phyloP scores from a whole-genome alignment of 2,329 filamentous ascomycete genomes.

The Cyphellophora attinorum region DNA sequence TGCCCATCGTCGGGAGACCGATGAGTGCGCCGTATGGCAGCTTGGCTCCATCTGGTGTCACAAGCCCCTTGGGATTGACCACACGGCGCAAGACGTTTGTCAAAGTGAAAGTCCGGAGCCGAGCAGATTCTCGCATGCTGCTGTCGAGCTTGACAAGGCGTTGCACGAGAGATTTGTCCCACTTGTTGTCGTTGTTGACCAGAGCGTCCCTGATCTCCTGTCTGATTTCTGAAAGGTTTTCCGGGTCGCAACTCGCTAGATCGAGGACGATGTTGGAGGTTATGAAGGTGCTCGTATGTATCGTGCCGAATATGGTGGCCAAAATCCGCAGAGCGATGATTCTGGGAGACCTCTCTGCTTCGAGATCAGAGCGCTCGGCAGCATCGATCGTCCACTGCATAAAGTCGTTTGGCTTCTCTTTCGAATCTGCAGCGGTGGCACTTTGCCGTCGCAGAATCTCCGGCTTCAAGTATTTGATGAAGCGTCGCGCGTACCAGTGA shows the following conservation, averaged over 20 bases:
- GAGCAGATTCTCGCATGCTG: conserved; percentile 33
- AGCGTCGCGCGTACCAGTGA: conserved; percentile 37
- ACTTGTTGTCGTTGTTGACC: conserved; percentile 18
- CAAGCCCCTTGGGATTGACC: conserved; percentile 18
- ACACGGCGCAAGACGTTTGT: conserved; percentile 20
- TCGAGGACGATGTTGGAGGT: conserved; percentile 23
- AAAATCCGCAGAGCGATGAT: conserved; percentile 44
- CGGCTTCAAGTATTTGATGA: conserved; percentile 34
- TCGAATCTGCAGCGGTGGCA: conserved; percentile 35
- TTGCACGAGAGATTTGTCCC: conserved; percentile 28
- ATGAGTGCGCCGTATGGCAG: conserved; percentile 36
- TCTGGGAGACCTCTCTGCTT: conserved; percentile 35
- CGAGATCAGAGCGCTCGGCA: conserved; percentile 35
- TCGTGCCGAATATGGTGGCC: conserved; percentile 33
- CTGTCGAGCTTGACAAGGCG: conserved; percentile 31
- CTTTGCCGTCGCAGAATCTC: conserved; percentile 41
- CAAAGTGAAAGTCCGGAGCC: conserved; percentile 30
- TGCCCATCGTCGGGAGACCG: conserved; percentile 34
- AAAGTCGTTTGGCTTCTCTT: conserved; percentile 46
- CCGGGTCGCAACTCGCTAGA: conserved; percentile 17
- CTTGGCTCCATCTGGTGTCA: conserved; percentile 32
- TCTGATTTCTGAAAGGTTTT: conserved; percentile 21
- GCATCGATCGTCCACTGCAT: conserved; percentile 49
- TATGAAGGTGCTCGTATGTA: conserved; percentile 23
- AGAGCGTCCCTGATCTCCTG: conserved; percentile 26